Evolutionary conservation across 495 filamentous ascomycete genomes (phyloP).

Genomic region (Daldinia caldariorum): DNA sequence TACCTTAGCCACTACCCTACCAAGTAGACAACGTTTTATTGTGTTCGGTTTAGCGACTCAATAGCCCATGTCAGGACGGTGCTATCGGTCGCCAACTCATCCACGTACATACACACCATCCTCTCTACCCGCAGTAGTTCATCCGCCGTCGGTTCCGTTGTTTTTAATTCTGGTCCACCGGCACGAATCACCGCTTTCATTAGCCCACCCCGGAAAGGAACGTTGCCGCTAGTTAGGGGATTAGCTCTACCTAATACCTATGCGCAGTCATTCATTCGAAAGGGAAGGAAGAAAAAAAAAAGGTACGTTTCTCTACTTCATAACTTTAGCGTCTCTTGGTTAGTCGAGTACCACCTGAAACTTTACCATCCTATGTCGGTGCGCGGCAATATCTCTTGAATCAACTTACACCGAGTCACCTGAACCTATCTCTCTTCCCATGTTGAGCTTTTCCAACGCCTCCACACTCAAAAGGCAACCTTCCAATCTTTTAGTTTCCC

Average conservation of each 20-base stretch:
- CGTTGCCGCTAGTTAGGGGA: constrained; percentile 38
- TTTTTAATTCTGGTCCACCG: constrained; percentile 40
- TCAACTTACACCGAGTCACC: constrained; percentile 39
- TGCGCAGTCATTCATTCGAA: constrained; percentile 29
- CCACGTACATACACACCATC: constrained; percentile 21
- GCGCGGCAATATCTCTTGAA: constrained; percentile 33
- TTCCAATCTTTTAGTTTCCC: constrained; percentile 4
- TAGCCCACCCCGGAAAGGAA: constrained; percentile 42
- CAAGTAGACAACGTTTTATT: constrained; percentile 26
- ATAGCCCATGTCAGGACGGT: constrained; percentile 35
- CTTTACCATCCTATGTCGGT: constrained; percentile 24
- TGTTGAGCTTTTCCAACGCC: constrained; percentile 13
- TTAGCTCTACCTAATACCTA: constrained; percentile 37
- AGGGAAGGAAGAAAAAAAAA: constrained; percentile 16
- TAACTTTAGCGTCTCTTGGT: constrained; percentile 1
- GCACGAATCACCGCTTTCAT: constrained; percentile 38
- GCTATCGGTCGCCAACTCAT: constrained; percentile 40
- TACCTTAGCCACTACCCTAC: constrained; percentile 38
- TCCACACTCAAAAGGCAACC: constrained; percentile 6
- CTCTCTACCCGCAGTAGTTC: constrained; percentile 39
- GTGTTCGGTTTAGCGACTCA: constrained; percentile 41
- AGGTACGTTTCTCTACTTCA: constrained; percentile 33
- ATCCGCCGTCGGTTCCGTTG: constrained; percentile 43
- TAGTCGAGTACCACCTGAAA: constrained; percentile 38
- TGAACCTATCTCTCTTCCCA: constrained; percentile 6